Conservation (phyloP, 2,329 filamentous ascomycete species). For the Penicillium sp. region DNA sequence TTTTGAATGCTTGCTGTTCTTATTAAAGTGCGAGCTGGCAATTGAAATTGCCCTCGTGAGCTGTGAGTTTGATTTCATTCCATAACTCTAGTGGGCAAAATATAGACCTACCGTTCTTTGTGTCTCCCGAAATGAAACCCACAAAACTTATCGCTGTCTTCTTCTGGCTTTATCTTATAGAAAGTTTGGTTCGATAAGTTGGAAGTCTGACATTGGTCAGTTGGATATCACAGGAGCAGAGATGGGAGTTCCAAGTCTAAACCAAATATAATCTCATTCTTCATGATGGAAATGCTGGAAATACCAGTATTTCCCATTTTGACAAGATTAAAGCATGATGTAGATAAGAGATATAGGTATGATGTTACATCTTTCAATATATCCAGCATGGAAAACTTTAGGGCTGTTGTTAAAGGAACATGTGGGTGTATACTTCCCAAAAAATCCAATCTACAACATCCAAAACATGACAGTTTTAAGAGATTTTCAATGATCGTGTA, state of each 20-base stretch:
- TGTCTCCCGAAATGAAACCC: not conserved
- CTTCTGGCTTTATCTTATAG: not conserved
- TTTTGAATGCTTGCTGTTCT: not conserved
- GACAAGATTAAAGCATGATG: not conserved
- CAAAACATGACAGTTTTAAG: not conserved
- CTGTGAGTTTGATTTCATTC: not conserved
- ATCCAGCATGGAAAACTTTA: not conserved
- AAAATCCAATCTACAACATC: not conserved
- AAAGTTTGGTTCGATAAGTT: not conserved
- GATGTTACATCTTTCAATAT: not conserved
- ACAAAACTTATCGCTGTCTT: not conserved
- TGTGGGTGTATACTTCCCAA: too few relatives aligned
- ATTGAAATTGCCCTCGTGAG: not conserved
- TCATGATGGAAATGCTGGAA: too few relatives aligned
- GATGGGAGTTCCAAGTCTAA: not conserved
- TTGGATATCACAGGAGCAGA: not conserved
- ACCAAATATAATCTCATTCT: not conserved
- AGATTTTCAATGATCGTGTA: too few relatives aligned
- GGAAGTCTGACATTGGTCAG: not conserved
- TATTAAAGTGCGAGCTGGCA: not conserved
- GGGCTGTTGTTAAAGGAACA: not conserved
- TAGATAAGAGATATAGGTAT: not conserved
- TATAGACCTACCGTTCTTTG: not conserved
- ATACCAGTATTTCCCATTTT: too few relatives aligned
- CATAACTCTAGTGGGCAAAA: not conserved